phyloP scores from a whole-genome alignment of 2,329 filamentous ascomycete species.

The Hansfordia pulvinata region DNA sequence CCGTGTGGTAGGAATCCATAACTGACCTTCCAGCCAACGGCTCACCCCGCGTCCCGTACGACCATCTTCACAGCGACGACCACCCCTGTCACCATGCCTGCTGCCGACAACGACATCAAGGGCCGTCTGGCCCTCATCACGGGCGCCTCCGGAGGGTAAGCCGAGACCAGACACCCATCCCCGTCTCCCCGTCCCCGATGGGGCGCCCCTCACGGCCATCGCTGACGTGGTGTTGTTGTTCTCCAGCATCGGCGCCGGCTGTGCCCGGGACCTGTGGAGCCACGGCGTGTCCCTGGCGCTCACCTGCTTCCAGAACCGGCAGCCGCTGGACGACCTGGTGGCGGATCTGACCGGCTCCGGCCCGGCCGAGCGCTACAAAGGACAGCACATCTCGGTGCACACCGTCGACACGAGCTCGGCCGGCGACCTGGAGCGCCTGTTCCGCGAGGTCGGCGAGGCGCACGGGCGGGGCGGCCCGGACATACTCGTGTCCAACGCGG shows the following conservation, averaged over 20 bases:
- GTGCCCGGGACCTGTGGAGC: slow-evolving; percentile 18
- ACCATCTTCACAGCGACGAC: neutral
- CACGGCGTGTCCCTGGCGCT: slow-evolving; percentile 19
- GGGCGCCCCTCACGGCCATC: too few species aligned
- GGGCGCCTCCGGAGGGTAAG: slow-evolving; percentile 20
- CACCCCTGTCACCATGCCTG: neutral
- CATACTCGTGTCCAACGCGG: slow-evolving; percentile 54
- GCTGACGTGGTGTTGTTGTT: too few species aligned
- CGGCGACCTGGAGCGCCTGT: slow-evolving; percentile 38
- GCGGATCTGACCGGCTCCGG: slow-evolving; percentile 9
- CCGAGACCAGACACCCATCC: neutral
- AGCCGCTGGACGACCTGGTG: slow-evolving; percentile 13
- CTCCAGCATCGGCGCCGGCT: slow-evolving; percentile 18
- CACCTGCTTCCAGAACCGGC: slow-evolving; percentile 15
- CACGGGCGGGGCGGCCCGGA: slow-evolving; percentile 40
- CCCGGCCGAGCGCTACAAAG: slow-evolving; percentile 12
- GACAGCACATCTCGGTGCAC: slow-evolving; percentile 33
- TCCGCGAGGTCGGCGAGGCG: slow-evolving; percentile 34
- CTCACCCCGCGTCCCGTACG: too few species aligned
- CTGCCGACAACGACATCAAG: slow-evolving; percentile 16
- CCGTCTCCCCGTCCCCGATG: neutral
- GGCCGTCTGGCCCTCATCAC: slow-evolving; percentile 21
- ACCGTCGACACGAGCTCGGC: slow-evolving; percentile 42
- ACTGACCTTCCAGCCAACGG: too few species aligned
- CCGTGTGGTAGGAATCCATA: too few species aligned